A percentile compares a stretch with the other conserved stretches of the same genome.
phyloP scores from a whole-genome alignment of 257 asterid genomes.

The Euphrasia confusa region DNA sequence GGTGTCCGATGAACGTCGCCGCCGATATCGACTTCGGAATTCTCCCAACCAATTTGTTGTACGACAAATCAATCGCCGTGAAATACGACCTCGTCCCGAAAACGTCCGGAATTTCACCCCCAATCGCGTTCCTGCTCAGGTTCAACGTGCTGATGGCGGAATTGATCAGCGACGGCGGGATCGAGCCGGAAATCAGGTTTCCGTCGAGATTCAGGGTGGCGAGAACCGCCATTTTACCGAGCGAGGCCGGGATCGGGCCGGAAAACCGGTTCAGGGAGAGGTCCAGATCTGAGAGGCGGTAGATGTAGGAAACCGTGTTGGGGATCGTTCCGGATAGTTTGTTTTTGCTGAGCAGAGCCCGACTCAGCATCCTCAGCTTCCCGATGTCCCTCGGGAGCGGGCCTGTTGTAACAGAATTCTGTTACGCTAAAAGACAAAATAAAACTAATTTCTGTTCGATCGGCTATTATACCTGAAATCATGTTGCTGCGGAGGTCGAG shows the following conservation, averaged over 20 bases:
- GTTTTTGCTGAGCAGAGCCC: constrained; percentile 71
- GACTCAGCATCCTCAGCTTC: constrained; percentile 63
- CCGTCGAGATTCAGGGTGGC: constrained; percentile 84
- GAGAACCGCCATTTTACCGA: constrained; percentile 78
- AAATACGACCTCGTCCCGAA: constrained; percentile 69
- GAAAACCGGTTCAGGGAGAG: constrained; percentile 63
- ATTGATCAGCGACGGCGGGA: constrained; percentile 49
- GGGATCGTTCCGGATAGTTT: constrained; percentile 54
- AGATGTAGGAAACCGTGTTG: constrained; percentile 52
- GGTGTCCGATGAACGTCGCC: constrained; percentile 70
- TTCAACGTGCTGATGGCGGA: constrained; percentile 54
- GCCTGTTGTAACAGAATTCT: constrained; percentile 28
- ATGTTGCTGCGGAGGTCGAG: constrained; percentile 60
- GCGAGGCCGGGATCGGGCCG: constrained; percentile 63
- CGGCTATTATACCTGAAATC: constrained; percentile 35
- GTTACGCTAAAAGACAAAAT: too few species aligned
- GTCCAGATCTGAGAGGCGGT: constrained; percentile 75
- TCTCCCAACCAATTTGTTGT: constrained; percentile 48
- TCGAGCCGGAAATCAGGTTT: constrained; percentile 53
- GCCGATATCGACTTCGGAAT: constrained; percentile 56
- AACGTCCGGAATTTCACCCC: constrained; percentile 63
- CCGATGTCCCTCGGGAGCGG: constrained; percentile 58
- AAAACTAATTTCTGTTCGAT: too few species aligned
- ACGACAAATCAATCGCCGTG: constrained; percentile 61
- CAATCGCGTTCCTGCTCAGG: constrained; percentile 55